phyloP scores from a whole-genome alignment of 1,284 basidiomycete genomes.

The Boletus smithii region DNA sequence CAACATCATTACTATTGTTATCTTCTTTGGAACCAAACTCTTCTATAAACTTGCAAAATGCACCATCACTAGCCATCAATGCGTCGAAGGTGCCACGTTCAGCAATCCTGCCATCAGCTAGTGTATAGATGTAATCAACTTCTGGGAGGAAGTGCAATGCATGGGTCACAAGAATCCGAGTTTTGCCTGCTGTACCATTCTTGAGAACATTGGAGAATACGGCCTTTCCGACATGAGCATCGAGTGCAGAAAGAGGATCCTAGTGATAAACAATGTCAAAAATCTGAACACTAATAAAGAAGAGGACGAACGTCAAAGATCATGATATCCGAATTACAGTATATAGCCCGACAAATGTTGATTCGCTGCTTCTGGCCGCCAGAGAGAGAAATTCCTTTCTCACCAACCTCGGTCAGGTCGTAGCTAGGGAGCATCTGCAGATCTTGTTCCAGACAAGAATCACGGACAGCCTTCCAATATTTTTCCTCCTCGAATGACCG shows the following conservation, averaged over 20 bases:
- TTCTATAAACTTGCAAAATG: conserved; percentile 69
- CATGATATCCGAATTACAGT: conserved; percentile 81
- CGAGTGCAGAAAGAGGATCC: conserved; percentile 77
- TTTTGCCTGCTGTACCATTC: conserved; percentile 55
- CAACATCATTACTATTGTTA: conserved; percentile 22
- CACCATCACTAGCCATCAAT: conserved; percentile 60
- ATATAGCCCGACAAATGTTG: conserved; percentile 82
- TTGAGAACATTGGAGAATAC: conserved; percentile 84
- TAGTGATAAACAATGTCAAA: conserved; percentile 15
- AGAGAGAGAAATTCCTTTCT: conserved; percentile 81
- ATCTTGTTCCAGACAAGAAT: conserved; percentile 63
- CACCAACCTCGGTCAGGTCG: conserved; percentile 88
- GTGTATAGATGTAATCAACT: conserved; percentile 71
- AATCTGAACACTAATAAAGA: not conserved
- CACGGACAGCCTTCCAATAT: conserved; percentile 60
- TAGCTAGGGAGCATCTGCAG: conserved; percentile 63
- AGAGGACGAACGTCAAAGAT: conserved; percentile 62
- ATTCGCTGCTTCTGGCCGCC: conserved; percentile 80
- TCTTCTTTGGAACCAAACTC: conserved; percentile 61
- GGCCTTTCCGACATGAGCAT: conserved; percentile 84
- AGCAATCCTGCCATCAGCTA: conserved; percentile 69
- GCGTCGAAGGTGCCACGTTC: conserved; percentile 76
- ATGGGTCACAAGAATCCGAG: conserved; percentile 81
- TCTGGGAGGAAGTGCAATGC: conserved; percentile 78
- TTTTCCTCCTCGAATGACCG: conserved; percentile 59